Base-by-base conservation (phyloP, 805 yeast genomes). In the Cyberlindnera petersonii region DNA sequence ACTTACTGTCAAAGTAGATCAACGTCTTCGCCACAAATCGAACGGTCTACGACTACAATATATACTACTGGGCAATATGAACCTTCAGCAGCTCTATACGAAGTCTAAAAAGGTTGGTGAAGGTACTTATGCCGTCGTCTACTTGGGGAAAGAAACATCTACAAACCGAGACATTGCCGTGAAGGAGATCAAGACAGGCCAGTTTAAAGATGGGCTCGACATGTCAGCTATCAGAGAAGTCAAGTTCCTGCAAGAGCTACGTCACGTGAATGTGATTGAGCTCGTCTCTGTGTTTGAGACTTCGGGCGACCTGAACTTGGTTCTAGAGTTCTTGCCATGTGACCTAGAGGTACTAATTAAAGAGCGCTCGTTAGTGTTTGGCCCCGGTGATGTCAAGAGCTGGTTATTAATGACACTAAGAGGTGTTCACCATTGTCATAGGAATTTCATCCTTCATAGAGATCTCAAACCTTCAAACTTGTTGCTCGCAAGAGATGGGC, bases 91-190 rank as follows among this genome's bases (percentile, higher is more conserved):
- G 33, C 35, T 14, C n/a, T 42, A 42, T 24, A 33, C 39, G 4
- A 40, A 39, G 43, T 96, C 88, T 40, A 79, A 75, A 49, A 89
- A 88, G 58, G 97, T 93, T 21, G 99, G 99, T 57, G 99, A 93
- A 65, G 99, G 99, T 63, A 93, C 99, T 0, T 93, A 91, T 66
- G 99, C 99, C 33, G 95, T 89, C 40, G 99, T 93, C 6, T 87
- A 81, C 54, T 69, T 89, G 13, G 98, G 98, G 2, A 77, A 71
- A 28, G 83, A 83, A 56, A 49, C 68, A 10, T 68, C 64, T 34
- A 72, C 77, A 21, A 64, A 60, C 6, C 63, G 89, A 38, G 69
- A 71, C 36, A 82, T 93, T 24, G 99, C 99, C 48, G 82, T 94
- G 44, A 93, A 93, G 58, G 96, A 88, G 67, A 93, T 93, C 70